Evolutionary conservation across 2,329 filamentous ascomycete genomes (phyloP).

Genomic region (Hypoxylon sp.): DNA sequence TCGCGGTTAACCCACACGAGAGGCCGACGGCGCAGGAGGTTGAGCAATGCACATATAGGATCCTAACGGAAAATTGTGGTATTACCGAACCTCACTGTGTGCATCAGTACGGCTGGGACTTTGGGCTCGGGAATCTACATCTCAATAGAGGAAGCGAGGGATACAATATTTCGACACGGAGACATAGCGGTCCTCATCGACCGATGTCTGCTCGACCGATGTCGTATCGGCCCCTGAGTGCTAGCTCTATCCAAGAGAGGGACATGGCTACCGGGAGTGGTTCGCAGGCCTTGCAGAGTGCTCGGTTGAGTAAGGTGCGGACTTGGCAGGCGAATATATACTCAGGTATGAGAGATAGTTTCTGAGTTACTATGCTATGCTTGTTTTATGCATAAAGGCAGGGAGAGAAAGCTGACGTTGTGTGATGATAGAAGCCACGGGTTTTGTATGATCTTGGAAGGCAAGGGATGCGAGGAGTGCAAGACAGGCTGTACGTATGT

Average conservation of each 20-base stretch:
- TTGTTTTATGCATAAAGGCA: slow-evolving; percentile 24
- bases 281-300: slow-evolving; percentile 44
- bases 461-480: not conserved
- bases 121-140: slow-evolving; percentile 46
- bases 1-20: slow-evolving; percentile 59
- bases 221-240: slow-evolving; percentile 41
- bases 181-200: slow-evolving; percentile 43
- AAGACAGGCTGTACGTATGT: too few species aligned
- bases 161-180: slow-evolving; percentile 45
- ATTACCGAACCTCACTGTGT: slow-evolving; percentile 63
- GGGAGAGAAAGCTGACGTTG: slow-evolving; percentile 27
- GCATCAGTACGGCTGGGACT: slow-evolving; percentile 53
- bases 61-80: slow-evolving; percentile 58
- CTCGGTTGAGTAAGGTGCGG: slow-evolving; percentile 48
- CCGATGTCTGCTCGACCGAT: slow-evolving; percentile 34
- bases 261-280: slow-evolving; percentile 35
- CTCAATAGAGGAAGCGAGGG: slow-evolving; percentile 42
- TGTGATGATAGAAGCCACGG: slow-evolving; percentile 31
- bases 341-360: slow-evolving; percentile 40
- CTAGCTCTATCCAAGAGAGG: slow-evolving; percentile 37
- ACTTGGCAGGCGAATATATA: slow-evolving; percentile 53
- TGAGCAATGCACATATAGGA: slow-evolving; percentile 60
- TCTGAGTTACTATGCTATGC: slow-evolving; percentile 13
- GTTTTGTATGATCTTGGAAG: slow-evolving; percentile 13
- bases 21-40: slow-evolving; percentile 63